These are phyloP conservation scores for Candida qinlingensis DNA, from an alignment of 805 yeast genomes.

Conservation along the genomic window DNA sequence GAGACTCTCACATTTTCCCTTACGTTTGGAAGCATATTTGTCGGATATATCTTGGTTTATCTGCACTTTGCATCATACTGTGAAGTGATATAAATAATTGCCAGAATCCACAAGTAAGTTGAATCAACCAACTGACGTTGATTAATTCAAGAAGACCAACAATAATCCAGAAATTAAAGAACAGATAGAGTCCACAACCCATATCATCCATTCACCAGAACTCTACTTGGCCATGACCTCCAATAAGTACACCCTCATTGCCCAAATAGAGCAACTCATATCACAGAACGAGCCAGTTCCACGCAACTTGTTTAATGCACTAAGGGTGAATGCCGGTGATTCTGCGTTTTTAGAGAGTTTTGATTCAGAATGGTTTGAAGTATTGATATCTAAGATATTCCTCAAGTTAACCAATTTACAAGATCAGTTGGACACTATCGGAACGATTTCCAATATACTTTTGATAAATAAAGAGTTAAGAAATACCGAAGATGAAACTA, in stretches of 20 bases:
- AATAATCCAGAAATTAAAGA: too few species aligned
- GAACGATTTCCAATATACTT: constrained; percentile 20
- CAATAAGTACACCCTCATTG: constrained; percentile 3
- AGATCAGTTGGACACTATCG: constrained; percentile 18
- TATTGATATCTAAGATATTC: constrained; percentile 10
- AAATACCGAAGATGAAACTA: neutral
- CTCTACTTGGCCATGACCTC: neutral
- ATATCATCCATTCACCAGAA: too few species aligned
- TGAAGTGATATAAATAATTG: too few species aligned
- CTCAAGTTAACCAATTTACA: constrained; percentile 2
- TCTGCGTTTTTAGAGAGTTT: constrained; percentile 12
- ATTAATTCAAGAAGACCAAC: too few species aligned
- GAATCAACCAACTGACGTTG: too few species aligned
- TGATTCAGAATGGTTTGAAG: constrained; percentile 6
- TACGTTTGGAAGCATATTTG: too few species aligned
- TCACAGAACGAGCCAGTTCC: neutral
- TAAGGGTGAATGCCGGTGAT: constrained; percentile 15
- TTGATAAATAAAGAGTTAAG: constrained; percentile 16
- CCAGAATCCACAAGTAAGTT: too few species aligned
- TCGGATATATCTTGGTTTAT: too few species aligned
- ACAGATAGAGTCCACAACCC: too few species aligned
- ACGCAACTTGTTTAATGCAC: constrained; percentile 10
- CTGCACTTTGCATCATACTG: too few species aligned
- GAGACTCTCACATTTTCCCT: too few species aligned
- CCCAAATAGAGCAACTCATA: constrained; percentile 1